Conservation (phyloP, 2,329 filamentous ascomycete genomes). For the Ceratocystis papillata region DNA sequence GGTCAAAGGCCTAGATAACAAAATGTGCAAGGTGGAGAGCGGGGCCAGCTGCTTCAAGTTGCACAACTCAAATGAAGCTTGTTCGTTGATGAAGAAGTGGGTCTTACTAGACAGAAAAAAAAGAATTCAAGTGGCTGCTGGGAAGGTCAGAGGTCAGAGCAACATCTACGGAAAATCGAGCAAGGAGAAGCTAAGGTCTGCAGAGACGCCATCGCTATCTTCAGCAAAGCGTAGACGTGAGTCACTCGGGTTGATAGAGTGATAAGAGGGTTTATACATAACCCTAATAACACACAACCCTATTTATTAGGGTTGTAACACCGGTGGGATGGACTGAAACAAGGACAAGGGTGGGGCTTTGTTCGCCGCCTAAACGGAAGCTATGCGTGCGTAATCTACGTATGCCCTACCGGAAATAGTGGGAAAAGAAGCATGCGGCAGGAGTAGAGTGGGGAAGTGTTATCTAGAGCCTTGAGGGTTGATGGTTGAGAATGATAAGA, state of each 20-base stretch:
- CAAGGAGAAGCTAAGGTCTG: background rate
- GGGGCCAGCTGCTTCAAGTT: too few species aligned
- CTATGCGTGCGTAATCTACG: background rate
- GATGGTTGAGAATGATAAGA: background rate
- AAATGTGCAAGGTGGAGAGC: background rate
- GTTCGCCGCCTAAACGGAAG: background rate
- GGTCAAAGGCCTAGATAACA: background rate
- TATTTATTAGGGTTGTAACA: accelerated
- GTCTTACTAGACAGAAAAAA: too few species aligned
- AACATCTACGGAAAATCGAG: background rate
- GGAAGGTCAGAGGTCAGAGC: background rate
- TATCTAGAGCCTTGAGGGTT: background rate
- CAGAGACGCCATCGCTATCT: background rate
- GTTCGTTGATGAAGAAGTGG: too few species aligned
- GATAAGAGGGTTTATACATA: background rate
- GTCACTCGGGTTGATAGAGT: background rate
- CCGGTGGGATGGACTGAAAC: too few species aligned
- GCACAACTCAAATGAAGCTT: too few species aligned
- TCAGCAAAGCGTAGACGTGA: background rate
- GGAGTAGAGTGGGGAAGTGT: background rate
- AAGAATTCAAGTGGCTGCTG: background rate
- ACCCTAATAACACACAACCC: background rate
- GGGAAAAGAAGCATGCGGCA: background rate
- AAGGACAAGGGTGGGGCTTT: background rate
- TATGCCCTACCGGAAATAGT: background rate